Conservation (phyloP, 2,329 filamentous ascomycete genomes). For the Teratosphaeria viscida region DNA sequence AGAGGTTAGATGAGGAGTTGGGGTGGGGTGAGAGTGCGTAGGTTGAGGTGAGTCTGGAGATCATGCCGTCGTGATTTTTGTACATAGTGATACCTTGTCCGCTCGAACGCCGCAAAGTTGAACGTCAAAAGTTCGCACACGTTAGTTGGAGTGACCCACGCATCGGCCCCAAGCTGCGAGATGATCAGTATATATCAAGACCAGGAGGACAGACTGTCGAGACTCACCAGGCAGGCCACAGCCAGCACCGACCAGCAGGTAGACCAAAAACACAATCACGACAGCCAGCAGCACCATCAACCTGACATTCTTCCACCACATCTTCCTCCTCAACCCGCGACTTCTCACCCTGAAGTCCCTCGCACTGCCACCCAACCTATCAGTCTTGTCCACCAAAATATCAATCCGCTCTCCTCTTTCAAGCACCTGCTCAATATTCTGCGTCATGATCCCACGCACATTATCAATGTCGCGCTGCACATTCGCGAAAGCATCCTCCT, state of each 20-base stretch:
- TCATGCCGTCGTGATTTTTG: neutral
- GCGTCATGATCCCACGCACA: slow-evolving; percentile 83
- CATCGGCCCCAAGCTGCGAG: slow-evolving; percentile 14
- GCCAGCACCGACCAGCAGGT: slow-evolving; percentile 61
- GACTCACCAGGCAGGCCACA: slow-evolving; percentile 54
- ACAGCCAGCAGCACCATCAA: slow-evolving; percentile 71
- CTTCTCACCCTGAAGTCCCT: slow-evolving; percentile 84
- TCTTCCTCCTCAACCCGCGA: slow-evolving; percentile 73
- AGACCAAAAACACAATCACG: slow-evolving; percentile 62
- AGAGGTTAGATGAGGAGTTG: slow-evolving; percentile 18
- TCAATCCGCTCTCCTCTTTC: slow-evolving; percentile 90
- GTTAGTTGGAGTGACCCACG: neutral
- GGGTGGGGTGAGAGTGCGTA: slow-evolving; percentile 20
- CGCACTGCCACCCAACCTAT: slow-evolving; percentile 76
- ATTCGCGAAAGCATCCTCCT: slow-evolving; percentile 71
- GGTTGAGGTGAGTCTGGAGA: neutral
- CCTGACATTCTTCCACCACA: slow-evolving; percentile 99
- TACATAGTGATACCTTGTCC: neutral
- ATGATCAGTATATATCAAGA: slow-evolving; percentile 1
- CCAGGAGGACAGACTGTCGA: neutral
- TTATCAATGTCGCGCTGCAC: slow-evolving; percentile 87
- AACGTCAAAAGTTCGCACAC: neutral
- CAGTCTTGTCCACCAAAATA: slow-evolving; percentile 91
- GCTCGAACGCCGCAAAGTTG: slow-evolving; percentile 3
- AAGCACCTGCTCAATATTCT: slow-evolving; percentile 82